Conservation (phyloP, 2,329 filamentous ascomycete species). For the Diaporthe sp. region DNA sequence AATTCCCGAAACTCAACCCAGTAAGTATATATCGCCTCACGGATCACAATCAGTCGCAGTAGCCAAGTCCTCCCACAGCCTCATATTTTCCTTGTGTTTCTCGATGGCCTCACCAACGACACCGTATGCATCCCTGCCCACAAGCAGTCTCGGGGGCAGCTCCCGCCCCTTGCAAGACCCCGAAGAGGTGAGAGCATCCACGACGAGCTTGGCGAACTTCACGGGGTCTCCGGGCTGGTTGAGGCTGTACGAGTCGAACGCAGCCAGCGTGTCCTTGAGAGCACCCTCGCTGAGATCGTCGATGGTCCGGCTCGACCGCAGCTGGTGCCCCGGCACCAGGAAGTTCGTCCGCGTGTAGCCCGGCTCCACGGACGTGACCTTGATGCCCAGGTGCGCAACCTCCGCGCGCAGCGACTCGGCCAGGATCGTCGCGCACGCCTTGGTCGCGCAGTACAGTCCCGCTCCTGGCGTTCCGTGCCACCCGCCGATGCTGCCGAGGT, state of each 20-base stretch:
- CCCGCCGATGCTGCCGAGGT: conserved; percentile 25
- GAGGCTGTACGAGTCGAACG: neutral
- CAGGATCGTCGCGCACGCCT: conserved; percentile 19
- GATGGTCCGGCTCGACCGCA: conserved; percentile 1
- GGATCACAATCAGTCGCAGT: conserved; percentile 7
- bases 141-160: conserved; percentile 3
- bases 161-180: conserved; percentile 12
- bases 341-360: conserved; percentile 16
- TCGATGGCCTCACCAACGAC: neutral
- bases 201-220: neutral
- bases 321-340: neutral
- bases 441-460: conserved; percentile 18
- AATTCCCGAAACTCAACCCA: neutral
- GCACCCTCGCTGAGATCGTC: neutral
- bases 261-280: neutral
- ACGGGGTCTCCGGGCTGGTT: conserved; percentile 20
- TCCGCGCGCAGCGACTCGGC: conserved; percentile 15
- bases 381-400: conserved; percentile 19
- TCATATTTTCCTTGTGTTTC: neutral
- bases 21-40: neutral
- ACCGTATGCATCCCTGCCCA: conserved; percentile 1
- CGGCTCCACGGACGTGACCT: conserved; percentile 16
- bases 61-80: conserved; percentile 27
- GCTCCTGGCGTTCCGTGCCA: neutral
- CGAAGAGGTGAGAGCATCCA: conserved; percentile 8